phyloP scores from a whole-genome alignment of 495 filamentous ascomycete species.

The Hypoxylon lenormandii region DNA sequence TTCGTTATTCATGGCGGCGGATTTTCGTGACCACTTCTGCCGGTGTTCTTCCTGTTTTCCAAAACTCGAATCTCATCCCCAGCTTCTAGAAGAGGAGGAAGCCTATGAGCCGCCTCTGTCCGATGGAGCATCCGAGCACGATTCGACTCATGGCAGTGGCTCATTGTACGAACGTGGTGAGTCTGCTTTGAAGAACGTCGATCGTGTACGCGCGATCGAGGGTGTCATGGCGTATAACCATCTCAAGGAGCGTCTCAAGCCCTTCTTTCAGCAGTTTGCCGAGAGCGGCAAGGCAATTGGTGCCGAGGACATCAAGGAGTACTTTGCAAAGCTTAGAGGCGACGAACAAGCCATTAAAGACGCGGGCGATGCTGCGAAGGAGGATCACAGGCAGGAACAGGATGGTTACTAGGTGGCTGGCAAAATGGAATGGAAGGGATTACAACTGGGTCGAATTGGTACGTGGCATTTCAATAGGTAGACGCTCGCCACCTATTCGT shows the following conservation, averaged over 20 bases:
- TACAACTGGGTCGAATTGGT: background rate
- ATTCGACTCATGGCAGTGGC: slow-evolving; percentile 66
- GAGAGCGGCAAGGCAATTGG: slow-evolving; percentile 86
- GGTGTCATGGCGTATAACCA: slow-evolving; percentile 98
- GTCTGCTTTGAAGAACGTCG: slow-evolving; percentile 86
- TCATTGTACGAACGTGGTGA: slow-evolving; percentile 90
- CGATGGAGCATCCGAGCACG: slow-evolving; percentile 54
- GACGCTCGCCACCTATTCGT: slow-evolving; percentile 2
- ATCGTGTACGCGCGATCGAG: slow-evolving; percentile 92
- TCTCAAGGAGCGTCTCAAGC: slow-evolving; percentile 91
- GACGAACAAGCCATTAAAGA: slow-evolving; percentile 73
- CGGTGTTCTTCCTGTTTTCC: slow-evolving; percentile 83
- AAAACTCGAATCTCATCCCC: slow-evolving; percentile 72
- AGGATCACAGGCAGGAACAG: slow-evolving; percentile 68
- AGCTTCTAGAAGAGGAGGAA: slow-evolving; percentile 93
- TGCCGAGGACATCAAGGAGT: slow-evolving; percentile 93
- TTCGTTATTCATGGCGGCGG: slow-evolving; percentile 80
- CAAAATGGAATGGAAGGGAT: background rate
- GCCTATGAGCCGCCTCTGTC: slow-evolving; percentile 90
- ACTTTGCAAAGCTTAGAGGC: slow-evolving; percentile 92
- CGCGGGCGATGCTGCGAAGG: slow-evolving; percentile 59
- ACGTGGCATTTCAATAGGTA: slow-evolving; percentile 8
- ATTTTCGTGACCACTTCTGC: slow-evolving; percentile 82
- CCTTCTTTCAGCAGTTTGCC: slow-evolving; percentile 91
- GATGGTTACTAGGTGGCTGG: slow-evolving; percentile 62